Base-by-base conservation (phyloP, 257 asterid species). In the Avicennia marina region DNA sequence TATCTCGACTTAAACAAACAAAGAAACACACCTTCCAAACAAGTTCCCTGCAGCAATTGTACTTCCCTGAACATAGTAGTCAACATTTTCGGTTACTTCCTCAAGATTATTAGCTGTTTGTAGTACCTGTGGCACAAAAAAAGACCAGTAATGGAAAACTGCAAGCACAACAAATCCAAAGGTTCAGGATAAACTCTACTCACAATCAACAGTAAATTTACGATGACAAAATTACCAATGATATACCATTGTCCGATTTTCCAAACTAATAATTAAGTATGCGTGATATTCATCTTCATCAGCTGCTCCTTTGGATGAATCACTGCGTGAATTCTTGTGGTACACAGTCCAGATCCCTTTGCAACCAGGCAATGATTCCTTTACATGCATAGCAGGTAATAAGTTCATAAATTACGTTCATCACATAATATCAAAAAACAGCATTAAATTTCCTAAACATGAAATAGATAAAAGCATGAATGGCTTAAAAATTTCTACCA, bases 201-300 rank as follows among this genome's bases (percentile, higher is more conserved):
- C 44, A 31, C 33, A 43, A n/a, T n/a, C n/a, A n/a, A 59, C 31
- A 24, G 53, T 50, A 60, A 62, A 36, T 4, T 11, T 36, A 36
- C 6, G 10, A 29, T 36, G 2, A 36, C 13, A 36, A 36, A 17
- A 17, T 46, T 7, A 66, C 32, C 53, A 53, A 27, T 17, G 49
- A 26, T 53, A 70, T 75, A 91, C 98, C 98, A 91, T 91, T 15
- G 98, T 88, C 54, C 98, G 95, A 63, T 69, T 75, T 82, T 91
- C 96, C 81, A 88, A 79, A 80, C 97, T 85, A 69, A 91, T 88
- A 65, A 91, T 82, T 79, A 91, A 71, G 78, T 83, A 91, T 56
- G 98, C 97, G 69, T 91, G 98, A 69, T 91, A 91, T 69, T 91
- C 98, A 81, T 91, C 98, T 64, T 90, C 94, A 69, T 88, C 95